Base-by-base conservation (phyloP, 208 protist species). In the Porcisia hertigi region DNA sequence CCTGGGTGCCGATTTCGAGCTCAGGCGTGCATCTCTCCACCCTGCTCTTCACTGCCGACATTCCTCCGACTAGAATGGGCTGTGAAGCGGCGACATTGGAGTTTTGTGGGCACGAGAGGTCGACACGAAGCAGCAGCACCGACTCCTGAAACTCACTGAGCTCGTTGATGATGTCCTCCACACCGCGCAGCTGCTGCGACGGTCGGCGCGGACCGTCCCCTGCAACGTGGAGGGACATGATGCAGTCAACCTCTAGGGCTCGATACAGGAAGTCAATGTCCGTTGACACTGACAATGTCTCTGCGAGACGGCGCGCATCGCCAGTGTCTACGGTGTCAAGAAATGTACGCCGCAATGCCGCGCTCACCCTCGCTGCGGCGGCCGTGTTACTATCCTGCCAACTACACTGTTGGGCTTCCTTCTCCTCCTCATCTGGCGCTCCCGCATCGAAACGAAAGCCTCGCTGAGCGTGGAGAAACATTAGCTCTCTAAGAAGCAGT, bases 111-210 rank as follows among this genome's bases (percentile, higher is more conserved):
- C 63, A 74, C 45, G 70, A 73, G 54, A 67, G 72, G 79, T 80
- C 76, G n/a, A 75, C 76, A 3, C 73, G 81, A 36, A 77, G 66
- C 2, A 75, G 59, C 69, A 80, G 75, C 45, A 90, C 72, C 20
- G 86, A 82, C 49, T 87, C 83, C 64, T 90, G 86, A 67, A 88
- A 86, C 49, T 85, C 80, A 69, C 79, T 88, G 45, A 87, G 80
- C 63, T 92, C 86, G 65, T 85, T 79, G 25, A 82, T 77, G 34
- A 91, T 84, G 59, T 84, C 84, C 60, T 87, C 84, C 34, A 86
- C 76, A 14, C 81, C 75, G 39, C 80, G 34, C 18, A 73, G 59
- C 43, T 63, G 80, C 64, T 59, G 55, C 20, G 75, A 14, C 5
- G 69, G 59, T 43, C 71, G 65, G 18, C 69, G 80, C 57, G 73